A percentile compares a stretch with the other conserved stretches of the same genome.
Conservation (phyloP, 2,329 filamentous ascomycete genomes). For the Fusarium hainanense region DNA sequence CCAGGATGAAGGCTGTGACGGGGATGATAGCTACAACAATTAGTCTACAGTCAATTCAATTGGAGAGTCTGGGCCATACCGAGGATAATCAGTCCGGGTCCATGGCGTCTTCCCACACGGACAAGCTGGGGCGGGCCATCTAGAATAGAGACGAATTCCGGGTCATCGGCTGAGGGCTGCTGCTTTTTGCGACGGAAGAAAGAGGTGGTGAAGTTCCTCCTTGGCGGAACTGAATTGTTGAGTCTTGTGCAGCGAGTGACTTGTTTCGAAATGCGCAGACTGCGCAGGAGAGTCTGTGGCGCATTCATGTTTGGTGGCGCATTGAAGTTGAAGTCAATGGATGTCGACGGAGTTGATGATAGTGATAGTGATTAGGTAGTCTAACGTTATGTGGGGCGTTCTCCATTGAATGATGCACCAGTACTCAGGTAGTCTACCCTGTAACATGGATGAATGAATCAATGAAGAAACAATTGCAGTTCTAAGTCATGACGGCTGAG, state of each 20-base stretch:
- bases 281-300: constrained; percentile 42
- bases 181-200: constrained; percentile 50
- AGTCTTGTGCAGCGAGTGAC: constrained; percentile 25
- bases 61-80: constrained; percentile 55
- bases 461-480: not conserved
- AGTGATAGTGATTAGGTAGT: constrained; percentile 30
- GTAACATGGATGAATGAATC: not conserved
- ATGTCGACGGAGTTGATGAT: constrained; percentile 11
- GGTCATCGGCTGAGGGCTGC: constrained; percentile 74
- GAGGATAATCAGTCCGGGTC: constrained; percentile 82
- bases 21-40: constrained; percentile 77
- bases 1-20: constrained; percentile 87
- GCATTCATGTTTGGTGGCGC: constrained; percentile 43
- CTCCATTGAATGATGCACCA: not conserved
- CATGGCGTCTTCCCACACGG: constrained; percentile 77
- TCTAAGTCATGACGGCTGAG: not conserved
- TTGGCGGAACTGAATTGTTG: constrained; percentile 10
- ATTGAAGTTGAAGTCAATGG: constrained; percentile 13
- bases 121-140: constrained; percentile 87
- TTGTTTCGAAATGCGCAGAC: constrained; percentile 38
- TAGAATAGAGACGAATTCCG: constrained; percentile 84
- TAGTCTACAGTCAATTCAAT: not conserved
- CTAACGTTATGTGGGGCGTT: not conserved
- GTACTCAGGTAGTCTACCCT: not conserved
- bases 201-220: constrained; percentile 35